Evolutionary conservation across 1,139 yeast genomes (phyloP).

Genomic region (Hyphopichia pseudoburtonii): DNA sequence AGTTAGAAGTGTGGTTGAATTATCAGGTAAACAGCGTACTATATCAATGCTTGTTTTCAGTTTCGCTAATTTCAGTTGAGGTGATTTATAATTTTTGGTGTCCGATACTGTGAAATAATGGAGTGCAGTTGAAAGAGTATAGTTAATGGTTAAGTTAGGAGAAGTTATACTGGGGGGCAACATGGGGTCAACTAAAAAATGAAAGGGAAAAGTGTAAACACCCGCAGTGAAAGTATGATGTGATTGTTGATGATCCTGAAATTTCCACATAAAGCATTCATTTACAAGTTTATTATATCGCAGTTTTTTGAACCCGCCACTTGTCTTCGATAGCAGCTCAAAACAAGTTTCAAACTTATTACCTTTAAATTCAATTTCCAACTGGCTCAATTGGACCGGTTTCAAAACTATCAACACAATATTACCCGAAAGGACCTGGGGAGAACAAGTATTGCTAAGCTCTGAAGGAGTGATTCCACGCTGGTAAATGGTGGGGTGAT

Average conservation of each 20-base stretch:
- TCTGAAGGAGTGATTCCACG: constrained; percentile 10
- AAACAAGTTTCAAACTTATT: constrained; percentile 9
- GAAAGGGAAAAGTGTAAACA: constrained; percentile 15
- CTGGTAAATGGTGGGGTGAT: constrained; percentile 8
- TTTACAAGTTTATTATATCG: constrained; percentile 8
- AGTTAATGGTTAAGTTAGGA: constrained; percentile 9
- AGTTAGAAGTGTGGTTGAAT: constrained; percentile 1
- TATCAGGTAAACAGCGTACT: constrained; percentile 12
- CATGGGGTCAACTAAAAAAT: constrained; percentile 12
- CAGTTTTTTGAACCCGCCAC: constrained; percentile 6
- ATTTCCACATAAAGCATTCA: constrained; percentile 12
- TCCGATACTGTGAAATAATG: constrained; percentile 2
- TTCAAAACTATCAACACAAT: constrained; percentile 8
- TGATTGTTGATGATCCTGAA: not conserved
- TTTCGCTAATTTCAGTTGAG: not conserved
- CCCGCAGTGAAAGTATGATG: constrained; percentile 10
- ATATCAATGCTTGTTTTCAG: constrained; percentile 4
- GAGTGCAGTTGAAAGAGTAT: constrained; percentile 10
- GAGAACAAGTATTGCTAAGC: constrained; percentile 4
- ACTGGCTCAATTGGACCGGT: constrained; percentile 6
- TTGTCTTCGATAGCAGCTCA: constrained; percentile 3
- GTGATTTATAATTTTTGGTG: too few relatives aligned
- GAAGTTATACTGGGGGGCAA: constrained; percentile 13
- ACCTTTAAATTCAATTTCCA: constrained; percentile 10
- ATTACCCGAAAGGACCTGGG: constrained; percentile 9